These are phyloP conservation scores for Isoetes taiwanensis DNA, from an alignment of 75 land plant genomes.

Conservation along the genomic window DNA sequence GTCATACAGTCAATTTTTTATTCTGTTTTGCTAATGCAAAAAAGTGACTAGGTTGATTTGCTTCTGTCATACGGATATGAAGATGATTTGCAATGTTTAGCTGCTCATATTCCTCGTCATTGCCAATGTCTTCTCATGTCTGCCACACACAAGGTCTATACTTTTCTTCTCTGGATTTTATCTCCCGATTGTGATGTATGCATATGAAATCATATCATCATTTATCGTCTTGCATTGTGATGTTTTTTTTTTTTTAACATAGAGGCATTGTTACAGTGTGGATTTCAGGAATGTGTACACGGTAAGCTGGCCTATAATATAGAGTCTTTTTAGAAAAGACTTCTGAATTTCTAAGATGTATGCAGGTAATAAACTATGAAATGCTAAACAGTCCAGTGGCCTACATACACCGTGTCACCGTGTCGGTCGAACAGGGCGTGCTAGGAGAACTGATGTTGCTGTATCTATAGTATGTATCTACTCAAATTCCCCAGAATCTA, in stretches of 20 bases:
- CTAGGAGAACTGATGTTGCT: constrained; percentile 62
- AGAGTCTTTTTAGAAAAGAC: background rate
- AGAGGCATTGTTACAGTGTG: constrained; percentile 96
- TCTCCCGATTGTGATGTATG: background rate
- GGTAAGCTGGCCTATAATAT: too few relatives aligned
- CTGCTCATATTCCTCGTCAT: constrained; percentile 52
- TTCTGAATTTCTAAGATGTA: background rate
- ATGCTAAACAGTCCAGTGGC: constrained; percentile 56
- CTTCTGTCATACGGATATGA: constrained; percentile 89
- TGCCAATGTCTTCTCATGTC: constrained; percentile 97
- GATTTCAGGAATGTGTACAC: constrained; percentile 92
- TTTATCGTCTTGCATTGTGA: background rate
- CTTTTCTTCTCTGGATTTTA: background rate
- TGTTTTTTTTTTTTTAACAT: background rate
- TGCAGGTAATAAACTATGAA: constrained; percentile 74
- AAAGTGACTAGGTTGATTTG: constrained; percentile 55
- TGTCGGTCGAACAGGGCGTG: constrained; percentile 95
- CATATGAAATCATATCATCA: background rate
- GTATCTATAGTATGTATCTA: constrained; percentile 77
- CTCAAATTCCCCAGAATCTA: too few relatives aligned
- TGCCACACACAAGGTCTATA: constrained; percentile 70
- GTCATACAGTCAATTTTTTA: background rate
- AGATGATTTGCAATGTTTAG: constrained; percentile 65
- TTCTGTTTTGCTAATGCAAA: background rate
- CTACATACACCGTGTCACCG: constrained; percentile 84